These are phyloP conservation scores for Cyclotella baltica DNA, from an alignment of 108 stramenopile genomes.

Conservation along the genomic window DNA sequence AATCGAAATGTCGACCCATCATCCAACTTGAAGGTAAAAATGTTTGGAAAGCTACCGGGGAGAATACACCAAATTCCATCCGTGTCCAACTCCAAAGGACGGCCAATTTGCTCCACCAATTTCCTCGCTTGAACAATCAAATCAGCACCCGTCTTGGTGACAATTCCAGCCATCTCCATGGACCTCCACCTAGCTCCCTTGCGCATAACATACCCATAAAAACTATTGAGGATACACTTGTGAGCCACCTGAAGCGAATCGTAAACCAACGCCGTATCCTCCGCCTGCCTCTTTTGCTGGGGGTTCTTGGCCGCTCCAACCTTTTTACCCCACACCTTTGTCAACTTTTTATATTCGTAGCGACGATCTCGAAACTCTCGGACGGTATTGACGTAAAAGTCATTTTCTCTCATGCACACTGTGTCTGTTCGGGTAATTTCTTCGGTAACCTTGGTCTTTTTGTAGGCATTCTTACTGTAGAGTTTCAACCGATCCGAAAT, in stretches of 20 bases:
- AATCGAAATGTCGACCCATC: slow-evolving; percentile 84
- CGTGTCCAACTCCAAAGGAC: slow-evolving; percentile 98
- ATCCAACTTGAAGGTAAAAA: slow-evolving; percentile 81
- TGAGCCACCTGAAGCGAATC: slow-evolving; percentile 99
- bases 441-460: slow-evolving; percentile 96
- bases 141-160: slow-evolving; percentile 98
- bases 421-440: slow-evolving; percentile 90
- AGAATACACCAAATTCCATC: slow-evolving; percentile 99
- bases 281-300: slow-evolving; percentile 90
- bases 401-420: slow-evolving; percentile 99
- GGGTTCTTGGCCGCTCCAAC: slow-evolving; percentile 85
- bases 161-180: slow-evolving; percentile 99
- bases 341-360: slow-evolving; percentile 98
- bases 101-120: slow-evolving; percentile 96
- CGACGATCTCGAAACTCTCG: slow-evolving; percentile 98
- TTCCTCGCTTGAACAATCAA: slow-evolving; percentile 97
- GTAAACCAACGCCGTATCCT: slow-evolving; percentile 92
- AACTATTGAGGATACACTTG: slow-evolving; percentile 98
- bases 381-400: slow-evolving; percentile 99
- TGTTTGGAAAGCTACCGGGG: slow-evolving; percentile 96
- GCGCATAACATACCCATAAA: slow-evolving; percentile 99
- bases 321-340: slow-evolving; percentile 96
- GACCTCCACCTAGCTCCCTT: slow-evolving; percentile 99
- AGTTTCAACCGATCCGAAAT: slow-evolving; percentile 88
- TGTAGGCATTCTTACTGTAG: slow-evolving; percentile 96